phyloP scores from a whole-genome alignment of 1,284 basidiomycete species.

The Meripilus lineatus region DNA sequence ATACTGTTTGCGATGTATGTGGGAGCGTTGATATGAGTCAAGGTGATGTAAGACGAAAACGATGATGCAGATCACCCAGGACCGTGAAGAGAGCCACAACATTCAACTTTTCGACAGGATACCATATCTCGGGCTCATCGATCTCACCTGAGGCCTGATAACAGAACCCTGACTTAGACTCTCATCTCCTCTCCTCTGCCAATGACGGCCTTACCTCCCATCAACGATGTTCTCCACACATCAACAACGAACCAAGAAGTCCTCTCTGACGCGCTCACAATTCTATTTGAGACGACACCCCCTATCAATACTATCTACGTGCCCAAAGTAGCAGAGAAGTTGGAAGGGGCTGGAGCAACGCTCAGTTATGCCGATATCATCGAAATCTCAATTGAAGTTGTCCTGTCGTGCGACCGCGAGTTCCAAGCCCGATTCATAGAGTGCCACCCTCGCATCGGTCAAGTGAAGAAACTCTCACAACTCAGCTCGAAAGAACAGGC shows the following conservation, averaged over 20 bases:
- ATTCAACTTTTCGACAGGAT: too few relatives aligned
- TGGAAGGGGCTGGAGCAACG: slow-evolving; percentile 24
- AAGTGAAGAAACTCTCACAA: slow-evolving; percentile 64
- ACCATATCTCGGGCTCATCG: too few relatives aligned
- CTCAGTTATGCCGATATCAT: slow-evolving; percentile 56
- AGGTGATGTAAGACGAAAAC: too few relatives aligned
- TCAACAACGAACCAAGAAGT: slow-evolving; percentile 16
- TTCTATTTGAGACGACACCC: slow-evolving; percentile 70
- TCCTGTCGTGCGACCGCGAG: slow-evolving; percentile 51
- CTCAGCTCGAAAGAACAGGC: slow-evolving; percentile 81
- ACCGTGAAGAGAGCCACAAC: too few relatives aligned
- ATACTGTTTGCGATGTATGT: too few relatives aligned
- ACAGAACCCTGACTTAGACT: too few relatives aligned
- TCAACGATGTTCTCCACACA: slow-evolving; percentile 28
- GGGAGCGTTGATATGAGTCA: too few relatives aligned
- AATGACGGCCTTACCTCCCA: slow-evolving; percentile 33
- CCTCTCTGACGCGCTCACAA: slow-evolving; percentile 40
- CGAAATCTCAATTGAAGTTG: slow-evolving; percentile 48
- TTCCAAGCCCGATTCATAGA: slow-evolving; percentile 68
- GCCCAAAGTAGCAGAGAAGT: slow-evolving; percentile 42
- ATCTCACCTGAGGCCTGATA: too few relatives aligned
- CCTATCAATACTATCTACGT: slow-evolving; percentile 52
- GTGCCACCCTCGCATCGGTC: slow-evolving; percentile 88
- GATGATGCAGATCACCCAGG: too few relatives aligned
- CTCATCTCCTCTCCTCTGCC: too few relatives aligned